A percentile compares a stretch with the other conserved stretches of the same genome.
Conservation (phyloP, 228 moss, liverwort and hornwort genomes). For the Sphagnum magellanicum region DNA sequence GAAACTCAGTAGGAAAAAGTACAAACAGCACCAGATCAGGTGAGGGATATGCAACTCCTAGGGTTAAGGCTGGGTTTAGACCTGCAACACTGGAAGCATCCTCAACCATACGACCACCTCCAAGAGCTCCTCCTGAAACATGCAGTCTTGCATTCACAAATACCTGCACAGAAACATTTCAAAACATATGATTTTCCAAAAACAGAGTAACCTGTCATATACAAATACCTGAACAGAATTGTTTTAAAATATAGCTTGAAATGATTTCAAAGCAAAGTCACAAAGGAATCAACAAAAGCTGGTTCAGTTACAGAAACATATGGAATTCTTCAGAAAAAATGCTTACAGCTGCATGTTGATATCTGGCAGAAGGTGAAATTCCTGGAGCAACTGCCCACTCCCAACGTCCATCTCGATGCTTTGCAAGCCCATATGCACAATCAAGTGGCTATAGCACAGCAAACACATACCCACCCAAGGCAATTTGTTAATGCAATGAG, state of each 20-base stretch:
- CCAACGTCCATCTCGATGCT: slow-evolving; percentile 98
- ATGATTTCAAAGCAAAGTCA: no score
- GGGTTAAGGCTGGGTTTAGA: neutral
- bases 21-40: no score
- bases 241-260: no score
- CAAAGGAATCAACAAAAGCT: no score
- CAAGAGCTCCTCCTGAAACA: slow-evolving; percentile 94
- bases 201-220: no score
- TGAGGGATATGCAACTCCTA: no score
- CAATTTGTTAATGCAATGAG: no score
- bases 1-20: no score
- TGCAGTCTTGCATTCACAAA: slow-evolving; percentile 96
- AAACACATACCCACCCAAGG: neutral
- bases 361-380: slow-evolving; percentile 87
- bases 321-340: neutral
- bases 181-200: no score
- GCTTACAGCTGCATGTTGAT: slow-evolving; percentile 96
- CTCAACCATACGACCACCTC: slow-evolving; percentile 98
- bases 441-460: slow-evolving; percentile 61
- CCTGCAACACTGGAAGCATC: slow-evolving; percentile 97
- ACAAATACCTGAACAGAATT: no score
- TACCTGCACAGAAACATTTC: slow-evolving; percentile 30
- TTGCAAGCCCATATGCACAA: slow-evolving; percentile 91
- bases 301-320: neutral
- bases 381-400: slow-evolving; percentile 98